phyloP scores from a whole-genome alignment of 139 green algal species.

The Coelastrella sp. region DNA sequence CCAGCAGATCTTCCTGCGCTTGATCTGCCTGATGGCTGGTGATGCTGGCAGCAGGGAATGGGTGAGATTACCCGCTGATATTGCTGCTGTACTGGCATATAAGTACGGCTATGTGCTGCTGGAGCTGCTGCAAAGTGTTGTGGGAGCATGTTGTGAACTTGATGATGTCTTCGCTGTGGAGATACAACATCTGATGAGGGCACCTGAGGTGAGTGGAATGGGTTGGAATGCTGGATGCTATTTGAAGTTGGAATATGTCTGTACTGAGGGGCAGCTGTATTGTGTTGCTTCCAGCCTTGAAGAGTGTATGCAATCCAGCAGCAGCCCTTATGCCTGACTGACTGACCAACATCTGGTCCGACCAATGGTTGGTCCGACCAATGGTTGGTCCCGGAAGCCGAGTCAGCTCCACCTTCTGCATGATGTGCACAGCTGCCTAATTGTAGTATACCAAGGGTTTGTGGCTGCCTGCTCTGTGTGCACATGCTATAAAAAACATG shows the following conservation, averaged over 20 bases:
- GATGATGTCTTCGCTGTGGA: conserved; percentile 3
- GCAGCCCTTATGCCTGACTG: no score
- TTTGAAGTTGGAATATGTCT: no score
- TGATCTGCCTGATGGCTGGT: conserved; percentile 23
- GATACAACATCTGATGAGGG: conserved; percentile 6
- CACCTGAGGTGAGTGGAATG: background rate
- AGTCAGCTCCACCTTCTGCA: no score
- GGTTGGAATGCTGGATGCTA: background rate
- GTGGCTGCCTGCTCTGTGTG: no score
- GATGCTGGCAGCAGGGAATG: conserved; percentile 18
- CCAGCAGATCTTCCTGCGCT: conserved; percentile 4
- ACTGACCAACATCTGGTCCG: no score
- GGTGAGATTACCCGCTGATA: background rate
- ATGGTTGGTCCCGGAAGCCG: no score
- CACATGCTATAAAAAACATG: no score
- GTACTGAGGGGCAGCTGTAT: background rate
- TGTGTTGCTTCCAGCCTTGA: background rate
- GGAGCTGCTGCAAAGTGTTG: background rate
- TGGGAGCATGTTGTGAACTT: background rate
- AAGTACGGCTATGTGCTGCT: conserved; percentile 41
- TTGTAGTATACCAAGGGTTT: no score
- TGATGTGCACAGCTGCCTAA: no score
- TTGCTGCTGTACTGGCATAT: conserved; percentile 27
- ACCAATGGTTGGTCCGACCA: no score
- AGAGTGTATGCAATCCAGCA: no score